These are phyloP conservation scores for Berberis vulgaris DNA, from an alignment of 164 flowering plant species.

Conservation along the genomic window DNA sequence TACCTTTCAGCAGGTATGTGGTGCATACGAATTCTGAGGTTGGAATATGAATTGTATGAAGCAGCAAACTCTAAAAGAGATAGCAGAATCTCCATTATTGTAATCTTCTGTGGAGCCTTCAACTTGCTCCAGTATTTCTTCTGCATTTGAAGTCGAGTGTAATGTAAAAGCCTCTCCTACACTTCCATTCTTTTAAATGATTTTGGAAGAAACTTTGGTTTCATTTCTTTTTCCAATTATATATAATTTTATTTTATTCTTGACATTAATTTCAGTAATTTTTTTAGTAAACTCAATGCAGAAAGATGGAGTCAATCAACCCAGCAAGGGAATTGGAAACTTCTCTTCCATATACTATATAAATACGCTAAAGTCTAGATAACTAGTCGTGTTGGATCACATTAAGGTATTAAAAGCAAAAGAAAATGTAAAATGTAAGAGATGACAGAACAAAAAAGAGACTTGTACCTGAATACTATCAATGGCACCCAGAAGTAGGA, in stretches of 20 bases:
- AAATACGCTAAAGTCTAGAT: too few species aligned
- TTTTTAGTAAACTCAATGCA: too few species aligned
- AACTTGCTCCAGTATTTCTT: conserved; percentile 89
- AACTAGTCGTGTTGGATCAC: not conserved
- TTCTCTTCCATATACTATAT: too few species aligned
- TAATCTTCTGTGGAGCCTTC: conserved; percentile 59
- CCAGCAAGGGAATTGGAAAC: too few species aligned
- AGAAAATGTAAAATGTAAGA: not conserved
- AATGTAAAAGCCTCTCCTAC: not conserved
- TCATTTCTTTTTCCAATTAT: too few species aligned
- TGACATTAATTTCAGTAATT: too few species aligned
- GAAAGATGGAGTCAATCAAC: too few species aligned
- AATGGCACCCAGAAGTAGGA: conserved; percentile 81
- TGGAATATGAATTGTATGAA: conserved; percentile 82
- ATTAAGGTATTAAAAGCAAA: not conserved
- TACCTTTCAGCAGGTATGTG: conserved; percentile 84
- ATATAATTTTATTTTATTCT: too few species aligned
- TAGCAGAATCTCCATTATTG: conserved; percentile 75
- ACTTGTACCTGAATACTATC: conserved; percentile 82
- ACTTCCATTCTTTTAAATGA: too few species aligned
- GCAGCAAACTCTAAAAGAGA: conserved; percentile 88
- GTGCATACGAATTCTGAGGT: conserved; percentile 85
- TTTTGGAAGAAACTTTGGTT: too few species aligned
- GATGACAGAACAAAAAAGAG: not conserved
- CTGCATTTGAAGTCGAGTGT: conserved; percentile 29